phyloP scores from a whole-genome alignment of 2,329 filamentous ascomycete species.

The Ophiosphaerella narmari region DNA sequence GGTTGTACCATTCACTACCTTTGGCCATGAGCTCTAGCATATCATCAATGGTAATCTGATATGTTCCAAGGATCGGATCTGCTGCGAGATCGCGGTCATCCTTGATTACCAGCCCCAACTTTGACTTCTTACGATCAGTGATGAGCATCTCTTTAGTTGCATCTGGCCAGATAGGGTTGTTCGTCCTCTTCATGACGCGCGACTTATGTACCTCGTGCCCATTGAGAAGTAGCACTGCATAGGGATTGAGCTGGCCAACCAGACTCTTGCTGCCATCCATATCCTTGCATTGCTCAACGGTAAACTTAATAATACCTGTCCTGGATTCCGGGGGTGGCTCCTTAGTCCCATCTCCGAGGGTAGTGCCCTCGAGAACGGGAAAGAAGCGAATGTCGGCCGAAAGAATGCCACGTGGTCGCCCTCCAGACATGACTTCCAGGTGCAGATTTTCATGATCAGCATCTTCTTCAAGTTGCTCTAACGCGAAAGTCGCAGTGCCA shows the following conservation, averaged over 20 bases:
- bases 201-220: slow-evolving; percentile 88
- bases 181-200: slow-evolving; percentile 93
- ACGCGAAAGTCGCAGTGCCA: slow-evolving; percentile 79
- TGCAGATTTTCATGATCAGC: slow-evolving; percentile 81
- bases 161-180: slow-evolving; percentile 95
- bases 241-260: slow-evolving; percentile 88
- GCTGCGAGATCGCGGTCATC: slow-evolving; percentile 85
- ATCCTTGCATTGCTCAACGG: slow-evolving; percentile 94
- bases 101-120: slow-evolving; percentile 90
- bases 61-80: slow-evolving; percentile 85
- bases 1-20: slow-evolving; percentile 94
- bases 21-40: slow-evolving; percentile 89
- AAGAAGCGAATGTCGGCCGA: slow-evolving; percentile 90
- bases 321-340: slow-evolving; percentile 86
- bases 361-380: slow-evolving; percentile 78
- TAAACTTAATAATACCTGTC: slow-evolving; percentile 92
- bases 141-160: slow-evolving; percentile 93
- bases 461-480: slow-evolving; percentile 80
- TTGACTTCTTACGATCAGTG: slow-evolving; percentile 88
- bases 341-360: slow-evolving; percentile 74
- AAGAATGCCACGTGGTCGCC: slow-evolving; percentile 79
- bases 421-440: slow-evolving; percentile 81
- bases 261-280: slow-evolving; percentile 91
- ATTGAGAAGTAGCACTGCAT: slow-evolving; percentile 85
- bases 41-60: slow-evolving; percentile 94